Conservation (phyloP, 2,329 filamentous ascomycete genomes). For the Scorias spongiosa region DNA sequence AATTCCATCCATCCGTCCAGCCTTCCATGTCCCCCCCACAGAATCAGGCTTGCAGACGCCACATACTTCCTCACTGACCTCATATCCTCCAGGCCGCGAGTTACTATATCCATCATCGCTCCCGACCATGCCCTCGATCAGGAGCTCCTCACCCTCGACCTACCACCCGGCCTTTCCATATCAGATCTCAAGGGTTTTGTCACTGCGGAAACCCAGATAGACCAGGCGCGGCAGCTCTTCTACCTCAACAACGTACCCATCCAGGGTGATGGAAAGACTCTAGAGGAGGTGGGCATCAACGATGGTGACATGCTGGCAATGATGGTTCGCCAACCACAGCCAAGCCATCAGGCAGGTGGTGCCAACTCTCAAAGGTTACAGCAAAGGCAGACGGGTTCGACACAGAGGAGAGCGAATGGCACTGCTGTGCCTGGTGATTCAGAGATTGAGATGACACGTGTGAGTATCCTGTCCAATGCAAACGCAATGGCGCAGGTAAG, state of each 20-base stretch:
- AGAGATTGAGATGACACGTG: constrained; percentile 65
- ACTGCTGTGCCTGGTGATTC: constrained; percentile 6
- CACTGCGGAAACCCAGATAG: constrained; percentile 65
- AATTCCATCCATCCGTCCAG: background rate
- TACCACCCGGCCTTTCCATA: constrained; percentile 68
- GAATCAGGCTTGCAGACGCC: background rate
- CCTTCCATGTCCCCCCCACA: background rate
- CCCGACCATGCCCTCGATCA: constrained; percentile 51
- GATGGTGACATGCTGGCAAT: constrained; percentile 90
- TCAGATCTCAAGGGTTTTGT: constrained; percentile 78
- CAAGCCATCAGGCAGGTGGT: constrained; percentile 23
- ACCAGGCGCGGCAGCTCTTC: constrained; percentile 60
- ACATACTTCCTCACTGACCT: background rate
- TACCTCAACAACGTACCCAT: constrained; percentile 82
- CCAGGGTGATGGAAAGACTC: constrained; percentile 59
- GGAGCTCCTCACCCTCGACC: constrained; percentile 67
- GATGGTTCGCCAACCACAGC: constrained; percentile 44
- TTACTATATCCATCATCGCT: constrained; percentile 73
- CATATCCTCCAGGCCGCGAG: constrained; percentile 46
- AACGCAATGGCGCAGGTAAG: constrained; percentile 55
- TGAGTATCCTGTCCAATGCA: constrained; percentile 70
- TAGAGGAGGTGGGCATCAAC: constrained; percentile 63
- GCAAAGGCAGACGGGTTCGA: constrained; percentile 20
- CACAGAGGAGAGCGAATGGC: constrained; percentile 6
- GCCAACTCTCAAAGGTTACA: constrained; percentile 3